Conservation (phyloP, 495 filamentous ascomycete species). For the Durotheca rogersii region DNA sequence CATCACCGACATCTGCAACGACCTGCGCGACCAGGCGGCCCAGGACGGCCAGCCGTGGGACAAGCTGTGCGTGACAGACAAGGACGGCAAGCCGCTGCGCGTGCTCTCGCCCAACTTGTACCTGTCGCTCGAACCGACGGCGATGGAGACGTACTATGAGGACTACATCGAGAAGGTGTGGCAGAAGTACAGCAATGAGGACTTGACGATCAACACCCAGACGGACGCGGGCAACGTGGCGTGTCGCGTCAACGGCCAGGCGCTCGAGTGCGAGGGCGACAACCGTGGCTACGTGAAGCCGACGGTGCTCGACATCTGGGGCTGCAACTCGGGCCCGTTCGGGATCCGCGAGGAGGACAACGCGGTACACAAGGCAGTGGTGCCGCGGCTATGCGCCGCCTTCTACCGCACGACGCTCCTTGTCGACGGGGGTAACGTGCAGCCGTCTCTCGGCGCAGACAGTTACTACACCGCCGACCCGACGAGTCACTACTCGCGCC, state of each 20-base stretch:
- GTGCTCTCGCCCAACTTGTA: slow-evolving; percentile 43
- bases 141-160: slow-evolving; percentile 40
- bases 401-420: slow-evolving; percentile 47
- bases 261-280: slow-evolving; percentile 41
- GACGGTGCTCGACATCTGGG: slow-evolving; percentile 44
- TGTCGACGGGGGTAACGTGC: slow-evolving; percentile 42
- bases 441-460: slow-evolving; percentile 33
- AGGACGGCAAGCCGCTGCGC: slow-evolving; percentile 39
- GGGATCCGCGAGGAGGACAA: slow-evolving; percentile 38
- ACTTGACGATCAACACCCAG: slow-evolving; percentile 45
- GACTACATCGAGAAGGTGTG: slow-evolving; percentile 47
- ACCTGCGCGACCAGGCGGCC: slow-evolving; percentile 34
- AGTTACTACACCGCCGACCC: slow-evolving; percentile 39
- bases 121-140: slow-evolving; percentile 28
- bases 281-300: slow-evolving; percentile 45
- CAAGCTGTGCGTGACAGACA: slow-evolving; percentile 37
- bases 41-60: slow-evolving; percentile 44
- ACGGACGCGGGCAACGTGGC: slow-evolving; percentile 37
- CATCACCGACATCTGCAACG: slow-evolving; percentile 40
- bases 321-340: slow-evolving; percentile 52
- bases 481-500: slow-evolving; percentile 46
- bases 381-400: slow-evolving; percentile 49
- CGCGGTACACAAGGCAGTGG: slow-evolving; percentile 42
- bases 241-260: slow-evolving; percentile 38
- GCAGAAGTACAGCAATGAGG: slow-evolving; percentile 37